Base-by-base conservation (phyloP, 495 filamentous ascomycete species). In the Trichocladium uniseriatum region DNA sequence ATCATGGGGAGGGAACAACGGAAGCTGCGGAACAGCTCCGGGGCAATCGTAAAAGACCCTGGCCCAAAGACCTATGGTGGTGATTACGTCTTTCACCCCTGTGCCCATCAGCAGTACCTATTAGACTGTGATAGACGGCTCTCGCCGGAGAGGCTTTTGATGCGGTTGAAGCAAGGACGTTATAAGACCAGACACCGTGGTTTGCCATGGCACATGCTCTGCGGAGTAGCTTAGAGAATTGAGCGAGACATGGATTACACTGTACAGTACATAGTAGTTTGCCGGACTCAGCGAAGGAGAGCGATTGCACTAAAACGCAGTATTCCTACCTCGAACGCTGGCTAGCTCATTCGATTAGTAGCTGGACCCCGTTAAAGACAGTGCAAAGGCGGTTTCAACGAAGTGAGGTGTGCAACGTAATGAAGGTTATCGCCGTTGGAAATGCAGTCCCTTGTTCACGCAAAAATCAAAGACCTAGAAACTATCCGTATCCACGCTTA, bases 221-320 rank as follows among this genome's bases (percentile, higher is more conserved):
- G 42, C 41, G 41, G 40, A 40, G 14, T 45, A 45, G 41, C 42
- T 39, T 37, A 19, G 10, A 38, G 37, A 28, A 19, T 15, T 37
- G 27, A 49, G 47, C 47, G 40, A 18, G 18, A 19, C 11, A 37
- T 32, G 37, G 27, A 48, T 48, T 39, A 35, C 42, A 32, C 27
- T 51, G 49, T 51, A 51, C 40, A 38, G 39, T 50, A 51, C 15
- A 19, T 21, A 14, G 11, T 22, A 21, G 22, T 32, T 38, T 18
- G 20, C 40, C 32, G 18, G 20, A 43, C 6, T 13, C 38, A 44
- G 48, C 39, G 34, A 51, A 38, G 18, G 40, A 40, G 35, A 51
- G 41, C 35, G 42, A 36, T 22, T 37, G 21, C 39, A 16, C 45
- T 34, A 35, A 39, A 34, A 18, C n/a, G 49, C 49, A 39, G 41